phyloP scores from a whole-genome alignment of 768 basidiomycete species.

The Coprinopsis sp. region DNA sequence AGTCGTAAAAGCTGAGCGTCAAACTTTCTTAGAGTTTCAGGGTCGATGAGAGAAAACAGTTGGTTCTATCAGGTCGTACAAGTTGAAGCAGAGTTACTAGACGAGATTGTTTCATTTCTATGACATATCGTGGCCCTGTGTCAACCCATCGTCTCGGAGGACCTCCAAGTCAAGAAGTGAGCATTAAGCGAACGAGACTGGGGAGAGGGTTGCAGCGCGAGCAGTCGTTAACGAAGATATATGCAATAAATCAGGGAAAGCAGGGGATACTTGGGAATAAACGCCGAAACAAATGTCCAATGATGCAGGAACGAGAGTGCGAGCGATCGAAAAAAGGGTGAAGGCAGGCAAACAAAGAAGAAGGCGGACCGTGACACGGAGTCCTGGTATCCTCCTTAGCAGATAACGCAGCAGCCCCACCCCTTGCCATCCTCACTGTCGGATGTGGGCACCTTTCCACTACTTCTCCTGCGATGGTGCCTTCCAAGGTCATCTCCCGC shows the following conservation, averaged over 20 bases:
- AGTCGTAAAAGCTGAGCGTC: too few relatives aligned
- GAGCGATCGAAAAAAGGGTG: constrained; percentile 12
- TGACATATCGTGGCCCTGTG: too few relatives aligned
- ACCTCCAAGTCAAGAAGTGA: too few relatives aligned
- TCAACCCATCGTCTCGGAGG: too few relatives aligned
- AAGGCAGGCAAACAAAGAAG: constrained; percentile 6
- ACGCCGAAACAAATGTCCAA: not conserved
- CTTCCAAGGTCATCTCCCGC: constrained; percentile 29
- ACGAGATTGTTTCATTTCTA: too few relatives aligned
- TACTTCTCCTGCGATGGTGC: constrained; percentile 53
- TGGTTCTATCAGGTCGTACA: too few relatives aligned
- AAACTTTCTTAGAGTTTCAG: too few relatives aligned
- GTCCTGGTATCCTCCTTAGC: constrained; percentile 30
- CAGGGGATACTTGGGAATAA: constrained; percentile 1
- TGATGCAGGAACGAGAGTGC: constrained; percentile 4
- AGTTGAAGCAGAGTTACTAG: too few relatives aligned
- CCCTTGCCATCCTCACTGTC: constrained; percentile 47
- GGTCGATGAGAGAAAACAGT: too few relatives aligned
- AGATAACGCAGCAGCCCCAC: constrained; percentile 71
- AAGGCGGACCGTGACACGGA: constrained; percentile 1
- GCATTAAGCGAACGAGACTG: not conserved
- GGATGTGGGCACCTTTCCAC: constrained; percentile 37
- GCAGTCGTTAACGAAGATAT: constrained; percentile 1
- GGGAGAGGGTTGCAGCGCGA: not conserved
- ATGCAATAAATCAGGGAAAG: constrained; percentile 3